A percentile compares a stretch with the other conserved stretches of the same genome.
These are phyloP conservation scores for Xylariales sp. DNA, from an alignment of 2,329 filamentous ascomycete species.

Conservation along the genomic window DNA sequence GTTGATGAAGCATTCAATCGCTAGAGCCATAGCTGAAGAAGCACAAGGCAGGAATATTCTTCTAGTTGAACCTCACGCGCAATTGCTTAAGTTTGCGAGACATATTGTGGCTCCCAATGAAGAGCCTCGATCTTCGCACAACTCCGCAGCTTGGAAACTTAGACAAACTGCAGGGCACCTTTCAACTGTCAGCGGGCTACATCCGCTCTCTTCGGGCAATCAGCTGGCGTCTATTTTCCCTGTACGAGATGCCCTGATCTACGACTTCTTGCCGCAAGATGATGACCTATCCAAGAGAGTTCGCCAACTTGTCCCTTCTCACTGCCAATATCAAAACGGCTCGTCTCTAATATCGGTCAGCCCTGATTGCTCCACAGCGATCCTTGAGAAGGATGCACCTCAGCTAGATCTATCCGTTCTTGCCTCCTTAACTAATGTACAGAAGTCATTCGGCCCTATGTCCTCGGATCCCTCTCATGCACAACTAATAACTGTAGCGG, in stretches of 20 bases:
- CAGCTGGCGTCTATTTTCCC: conserved; percentile 25
- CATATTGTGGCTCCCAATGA: not conserved
- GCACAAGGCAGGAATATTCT: not conserved
- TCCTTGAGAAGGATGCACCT: no score
- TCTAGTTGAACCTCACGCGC: conserved; percentile 1
- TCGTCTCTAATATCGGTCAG: conserved; percentile 14
- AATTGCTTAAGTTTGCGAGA: not conserved
- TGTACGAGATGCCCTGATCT: conserved; percentile 14
- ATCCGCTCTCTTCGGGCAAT: conserved; percentile 19
- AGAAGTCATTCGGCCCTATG: no score
- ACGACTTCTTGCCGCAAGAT: conserved; percentile 26
- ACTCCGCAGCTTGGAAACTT: not conserved
- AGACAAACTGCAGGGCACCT: not conserved
- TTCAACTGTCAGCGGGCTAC: conserved; percentile 12
- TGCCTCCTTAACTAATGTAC: no score
- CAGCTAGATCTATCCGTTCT: no score
- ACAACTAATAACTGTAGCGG: no score
- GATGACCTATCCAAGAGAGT: conserved; percentile 22
- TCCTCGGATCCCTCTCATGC: no score
- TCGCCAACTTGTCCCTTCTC: conserved; percentile 15
- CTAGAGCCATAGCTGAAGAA: not conserved
- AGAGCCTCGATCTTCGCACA: not conserved
- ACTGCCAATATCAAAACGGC: conserved; percentile 20
- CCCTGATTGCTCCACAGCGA: no score
- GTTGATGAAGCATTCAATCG: conserved; percentile 16